These are phyloP conservation scores for Neurospora tetrasperma DNA, from an alignment of 495 filamentous ascomycete species.

Conservation along the genomic window DNA sequence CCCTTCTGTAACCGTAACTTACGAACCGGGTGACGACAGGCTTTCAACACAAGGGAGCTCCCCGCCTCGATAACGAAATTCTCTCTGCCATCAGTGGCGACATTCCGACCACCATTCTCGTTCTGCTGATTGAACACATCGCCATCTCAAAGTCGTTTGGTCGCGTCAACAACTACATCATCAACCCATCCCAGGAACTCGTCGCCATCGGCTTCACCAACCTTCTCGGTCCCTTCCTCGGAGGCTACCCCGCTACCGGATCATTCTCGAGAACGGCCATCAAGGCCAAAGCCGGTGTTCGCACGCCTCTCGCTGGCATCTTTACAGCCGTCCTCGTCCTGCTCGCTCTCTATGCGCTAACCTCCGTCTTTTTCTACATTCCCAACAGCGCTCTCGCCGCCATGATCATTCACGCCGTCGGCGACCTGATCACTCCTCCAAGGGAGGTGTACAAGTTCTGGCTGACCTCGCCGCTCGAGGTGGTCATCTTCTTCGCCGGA, in stretches of 20 bases:
- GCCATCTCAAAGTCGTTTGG: conserved; percentile 47
- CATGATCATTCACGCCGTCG: conserved; percentile 45
- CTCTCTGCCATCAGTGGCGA: conserved; percentile 25
- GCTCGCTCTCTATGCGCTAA: conserved; percentile 42
- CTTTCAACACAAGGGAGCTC: conserved; percentile 33
- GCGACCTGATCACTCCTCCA: conserved; percentile 41
- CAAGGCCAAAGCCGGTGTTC: conserved; percentile 40
- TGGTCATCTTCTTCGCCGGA: conserved; percentile 41
- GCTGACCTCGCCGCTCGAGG: conserved; percentile 40
- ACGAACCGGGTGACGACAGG: conserved; percentile 16
- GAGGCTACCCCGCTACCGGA: conserved; percentile 42
- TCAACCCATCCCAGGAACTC: conserved; percentile 44
- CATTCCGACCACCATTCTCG: conserved; percentile 33
- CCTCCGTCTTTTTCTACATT: conserved; percentile 42
- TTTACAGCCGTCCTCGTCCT: conserved; percentile 43
- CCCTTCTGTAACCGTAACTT: neutral
- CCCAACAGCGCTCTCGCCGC: conserved; percentile 34
- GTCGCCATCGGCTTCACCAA: conserved; percentile 46
- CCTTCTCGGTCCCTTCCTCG: conserved; percentile 42
- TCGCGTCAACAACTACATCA: conserved; percentile 44
- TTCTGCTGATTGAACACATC: conserved; percentile 45
- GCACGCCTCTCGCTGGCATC: conserved; percentile 42
- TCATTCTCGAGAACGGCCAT: conserved; percentile 44
- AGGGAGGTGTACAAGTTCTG: conserved; percentile 40
- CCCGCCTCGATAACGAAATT: conserved; percentile 23